phyloP scores from a whole-genome alignment of 805 yeast genomes.

The Teunomyces kruisii region DNA sequence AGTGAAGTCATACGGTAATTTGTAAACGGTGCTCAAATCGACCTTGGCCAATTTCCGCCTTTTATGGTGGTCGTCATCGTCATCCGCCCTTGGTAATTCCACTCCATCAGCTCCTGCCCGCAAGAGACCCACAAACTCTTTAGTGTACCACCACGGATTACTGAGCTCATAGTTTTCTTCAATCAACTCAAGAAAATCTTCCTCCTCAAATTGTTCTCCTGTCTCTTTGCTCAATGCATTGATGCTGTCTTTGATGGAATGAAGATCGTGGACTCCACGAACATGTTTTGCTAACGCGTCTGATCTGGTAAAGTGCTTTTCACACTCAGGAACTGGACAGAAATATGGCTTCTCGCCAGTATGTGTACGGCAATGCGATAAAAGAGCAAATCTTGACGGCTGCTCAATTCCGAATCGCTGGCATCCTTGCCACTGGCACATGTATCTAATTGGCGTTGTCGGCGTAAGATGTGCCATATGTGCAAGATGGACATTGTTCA shows the following conservation, averaged over 20 bases:
- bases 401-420: conserved; percentile 49
- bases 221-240: conserved; percentile 24
- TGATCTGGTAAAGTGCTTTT: conserved; percentile 54
- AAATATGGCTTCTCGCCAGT: conserved; percentile 63
- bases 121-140: conserved; percentile 26
- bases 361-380: conserved; percentile 64
- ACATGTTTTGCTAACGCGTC: conserved; percentile 68
- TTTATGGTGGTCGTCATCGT: conserved; percentile 2
- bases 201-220: conserved; percentile 21
- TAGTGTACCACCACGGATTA: conserved; percentile 44
- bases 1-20: conserved; percentile 31
- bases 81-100: background rate
- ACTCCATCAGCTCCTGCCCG: conserved; percentile 11
- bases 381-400: conserved; percentile 56
- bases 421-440: conserved; percentile 66
- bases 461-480: conserved; percentile 16
- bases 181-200: conserved; percentile 22
- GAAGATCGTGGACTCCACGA: conserved; percentile 57
- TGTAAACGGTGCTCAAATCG: conserved; percentile 17
- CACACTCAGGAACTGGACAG: conserved; percentile 68
- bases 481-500: conserved; percentile 29
- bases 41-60: conserved; percentile 5
- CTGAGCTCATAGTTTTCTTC: conserved; percentile 34
- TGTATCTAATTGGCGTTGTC: conserved; percentile 34
- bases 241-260: conserved; percentile 35